These are phyloP conservation scores for Ogataea minuta DNA, from an alignment of 805 yeast genomes.

Conservation along the genomic window DNA sequence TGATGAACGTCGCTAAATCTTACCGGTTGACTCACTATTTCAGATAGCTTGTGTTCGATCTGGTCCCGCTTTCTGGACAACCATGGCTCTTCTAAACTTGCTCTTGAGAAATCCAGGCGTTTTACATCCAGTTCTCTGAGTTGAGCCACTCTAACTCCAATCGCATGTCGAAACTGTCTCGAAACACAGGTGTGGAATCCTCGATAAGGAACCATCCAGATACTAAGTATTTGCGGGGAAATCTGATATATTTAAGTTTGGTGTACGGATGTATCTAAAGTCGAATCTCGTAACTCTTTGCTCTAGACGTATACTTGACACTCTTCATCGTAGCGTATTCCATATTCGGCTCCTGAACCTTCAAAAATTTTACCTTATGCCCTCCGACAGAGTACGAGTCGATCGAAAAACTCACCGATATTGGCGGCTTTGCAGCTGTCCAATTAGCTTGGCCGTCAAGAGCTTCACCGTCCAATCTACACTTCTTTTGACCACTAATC, in stretches of 20 bases:
- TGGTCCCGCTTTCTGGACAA: no score
- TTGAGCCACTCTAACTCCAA: no score
- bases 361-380: constrained; percentile 66
- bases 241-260: neutral
- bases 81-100: no score
- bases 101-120: no score
- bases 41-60: no score
- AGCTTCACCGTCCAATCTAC: constrained; percentile 48
- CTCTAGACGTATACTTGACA: constrained; percentile 75
- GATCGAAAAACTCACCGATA: constrained; percentile 63
- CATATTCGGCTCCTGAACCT: constrained; percentile 51
- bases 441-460: constrained; percentile 37
- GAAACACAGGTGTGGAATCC: no score
- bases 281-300: constrained; percentile 82
- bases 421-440: constrained; percentile 75
- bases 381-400: constrained; percentile 80
- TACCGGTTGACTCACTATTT: no score
- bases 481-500: constrained; percentile 64
- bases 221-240: constrained; percentile 1
- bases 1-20: no score
- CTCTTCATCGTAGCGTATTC: constrained; percentile 77
- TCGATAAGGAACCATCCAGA: no score
- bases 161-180: no score
- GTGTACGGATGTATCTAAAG: constrained; percentile 37
- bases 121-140: no score